Base-by-base conservation (phyloP, 2,329 filamentous ascomycete species). In the Nemania diffusa region DNA sequence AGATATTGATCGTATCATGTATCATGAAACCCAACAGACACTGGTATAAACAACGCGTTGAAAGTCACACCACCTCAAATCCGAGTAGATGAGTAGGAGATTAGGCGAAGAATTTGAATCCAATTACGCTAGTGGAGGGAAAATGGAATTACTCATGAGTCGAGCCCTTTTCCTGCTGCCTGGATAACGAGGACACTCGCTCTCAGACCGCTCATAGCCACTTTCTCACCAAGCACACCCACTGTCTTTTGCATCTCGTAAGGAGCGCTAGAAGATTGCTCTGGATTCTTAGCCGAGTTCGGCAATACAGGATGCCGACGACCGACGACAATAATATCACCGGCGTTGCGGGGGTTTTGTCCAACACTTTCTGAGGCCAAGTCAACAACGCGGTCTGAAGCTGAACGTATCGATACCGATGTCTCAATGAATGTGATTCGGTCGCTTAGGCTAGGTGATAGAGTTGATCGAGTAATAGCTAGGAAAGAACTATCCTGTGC, bases 101-200 rank as follows among this genome's bases (percentile, higher is more conserved):
- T 26, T 27, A 13, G 20, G 42, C 8, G 2, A 32, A 29, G 2
- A 29, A 20, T 17, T 17, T 1, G 20, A 50, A 17, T 20, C 9
- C 20, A 37, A 29, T 24, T 5, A 22, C 37, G 37, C 5, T 5
- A 17, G 37, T n/a, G 4, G 48, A 11, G 13, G 22, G n/a, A 29
- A 27, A 15, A 26, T 51, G 22, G 5, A 51, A 13, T 17, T 34
- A 15, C 60, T 72, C 34, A 69, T 44, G 60, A 37, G 57, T 74
- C 70, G 32, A 70, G 55, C 17, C 65, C 71, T 22, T 67, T 60
- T 15, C 68, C 71, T 3, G 79, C 82, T 42, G 90, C 90, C 79
- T 93, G 89, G 29, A 94, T 84, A 62, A 94, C 86, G 60, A 94
- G 80, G 27, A 94, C 80, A 77, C 91, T 93, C 0, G 90, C 88